Base-by-base conservation (phyloP, 75 land plant species). In the Pinus albicaulis region DNA sequence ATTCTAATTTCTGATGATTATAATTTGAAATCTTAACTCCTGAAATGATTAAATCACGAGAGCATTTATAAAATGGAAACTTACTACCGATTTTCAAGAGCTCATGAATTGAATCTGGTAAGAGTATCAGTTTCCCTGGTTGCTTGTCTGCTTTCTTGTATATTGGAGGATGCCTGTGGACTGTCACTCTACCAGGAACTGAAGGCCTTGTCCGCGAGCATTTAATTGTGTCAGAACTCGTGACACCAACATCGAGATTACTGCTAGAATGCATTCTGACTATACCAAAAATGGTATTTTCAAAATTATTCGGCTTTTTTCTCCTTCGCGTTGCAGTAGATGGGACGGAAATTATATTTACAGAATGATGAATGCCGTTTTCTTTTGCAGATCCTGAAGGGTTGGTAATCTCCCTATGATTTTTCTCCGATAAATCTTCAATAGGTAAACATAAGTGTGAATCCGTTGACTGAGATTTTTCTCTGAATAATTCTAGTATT, bases 211-310 rank as follows among this genome's bases (percentile, higher is more conserved):
- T 10, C 74, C 36, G 26, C 1, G n/a, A 25, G 19, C 8, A 26
- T 19, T 73, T 73, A 24, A 7, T 55, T 73, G 22, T 57, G 3
- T 28, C 19, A 7, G 34, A 25, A 73, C 36, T 56, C 17, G 22
- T 56, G 20, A 10, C 24, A 24, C 59, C 74, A 73, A 31, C 31
- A 25, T 12, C 23, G 17, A 17, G 26, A 12, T 55, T 56, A 25
- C 24, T 55, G 57, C 55, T 52, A 53, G 57, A 26, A 14, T 5
- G 57, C 74, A 72, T 72, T 24, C 28, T 72, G 57, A 91, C 76
- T 23, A 91, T 80, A 8, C 92, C 92, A 76, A 88, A 91, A 22
- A 91, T 76, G 13, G 92, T 84, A 75, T 91, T 88, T 62, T 83
- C 76, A 73, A 86, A 88, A 34, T 80, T 84, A 76, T 73, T n/a